A percentile compares a stretch with the other conserved stretches of the same genome.
Conservation (phyloP, 345 rosid species). For the Linum lewisii region DNA sequence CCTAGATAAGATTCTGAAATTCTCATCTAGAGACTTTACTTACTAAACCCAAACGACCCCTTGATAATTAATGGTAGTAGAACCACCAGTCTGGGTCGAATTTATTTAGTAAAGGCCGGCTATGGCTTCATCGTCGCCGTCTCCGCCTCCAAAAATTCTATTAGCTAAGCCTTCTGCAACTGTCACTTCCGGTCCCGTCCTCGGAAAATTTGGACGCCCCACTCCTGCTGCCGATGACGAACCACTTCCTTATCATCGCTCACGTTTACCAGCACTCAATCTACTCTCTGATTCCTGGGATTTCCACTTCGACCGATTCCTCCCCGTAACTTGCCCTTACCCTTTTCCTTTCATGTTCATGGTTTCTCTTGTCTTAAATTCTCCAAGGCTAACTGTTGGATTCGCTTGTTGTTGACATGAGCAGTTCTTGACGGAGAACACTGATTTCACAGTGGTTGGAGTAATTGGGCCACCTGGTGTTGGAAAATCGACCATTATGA, state of each 20-base stretch:
- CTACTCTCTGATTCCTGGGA: constrained; percentile 88
- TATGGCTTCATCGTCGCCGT: constrained; percentile 14
- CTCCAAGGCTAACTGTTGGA: neutral
- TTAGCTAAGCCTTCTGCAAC: constrained; percentile 54
- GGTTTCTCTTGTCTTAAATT: too few relatives aligned
- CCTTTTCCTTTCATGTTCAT: neutral
- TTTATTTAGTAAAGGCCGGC: neutral
- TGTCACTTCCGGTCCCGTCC: constrained; percentile 32
- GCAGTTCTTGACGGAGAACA: constrained; percentile 80
- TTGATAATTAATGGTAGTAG: too few relatives aligned
- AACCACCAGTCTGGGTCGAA: too few relatives aligned
- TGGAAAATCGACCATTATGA: constrained; percentile 76
- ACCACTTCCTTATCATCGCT: constrained; percentile 31
- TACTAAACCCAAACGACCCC: too few relatives aligned
- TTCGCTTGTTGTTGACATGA: neutral
- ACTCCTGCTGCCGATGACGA: constrained; percentile 40
- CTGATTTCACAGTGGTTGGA: constrained; percentile 75
- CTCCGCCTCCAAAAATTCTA: constrained; percentile 62
- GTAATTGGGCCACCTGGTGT: constrained; percentile 72
- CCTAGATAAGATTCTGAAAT: too few relatives aligned
- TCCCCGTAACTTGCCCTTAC: constrained; percentile 40
- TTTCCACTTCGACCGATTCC: constrained; percentile 71
- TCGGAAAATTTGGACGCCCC: constrained; percentile 53
- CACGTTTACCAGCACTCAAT: constrained; percentile 66
- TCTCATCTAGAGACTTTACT: too few relatives aligned